Percentiles rank a stretch among this genome's conserved stretches.
These are phyloP conservation scores for Colletotrichum tamarilloi DNA, from an alignment of 2,329 filamentous ascomycete species.

Conservation along the genomic window DNA sequence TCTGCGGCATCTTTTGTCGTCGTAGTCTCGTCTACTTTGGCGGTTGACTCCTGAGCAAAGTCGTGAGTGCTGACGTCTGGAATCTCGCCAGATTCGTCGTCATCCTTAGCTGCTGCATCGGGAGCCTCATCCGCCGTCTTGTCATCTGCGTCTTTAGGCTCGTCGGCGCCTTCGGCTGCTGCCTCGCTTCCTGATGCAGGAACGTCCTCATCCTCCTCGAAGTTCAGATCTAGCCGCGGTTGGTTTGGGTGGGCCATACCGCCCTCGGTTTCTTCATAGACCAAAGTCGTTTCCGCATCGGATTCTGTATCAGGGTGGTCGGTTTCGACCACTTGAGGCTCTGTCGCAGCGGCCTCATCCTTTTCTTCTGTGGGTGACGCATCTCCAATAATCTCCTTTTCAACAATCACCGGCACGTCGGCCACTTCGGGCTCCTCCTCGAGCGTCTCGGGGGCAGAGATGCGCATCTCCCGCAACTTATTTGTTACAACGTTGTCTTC, in stretches of 20 bases:
- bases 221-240: constrained; percentile 17
- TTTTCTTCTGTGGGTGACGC: constrained; percentile 37
- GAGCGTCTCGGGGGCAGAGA: constrained; percentile 66
- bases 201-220: constrained; percentile 25
- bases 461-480: constrained; percentile 58
- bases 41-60: constrained; percentile 41
- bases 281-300: neutral
- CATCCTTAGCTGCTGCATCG: constrained; percentile 37
- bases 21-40: constrained; percentile 37
- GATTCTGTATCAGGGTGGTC: constrained; percentile 4
- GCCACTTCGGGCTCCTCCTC: constrained; percentile 60
- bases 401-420: constrained; percentile 55
- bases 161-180: neutral
- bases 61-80: constrained; percentile 32
- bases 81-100: constrained; percentile 31
- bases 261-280: neutral
- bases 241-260: constrained; percentile 7
- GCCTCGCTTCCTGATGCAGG: neutral
- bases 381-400: constrained; percentile 44
- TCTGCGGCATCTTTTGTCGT: constrained; percentile 37
- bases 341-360: constrained; percentile 40
- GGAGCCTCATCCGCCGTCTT: constrained; percentile 27
- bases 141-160: constrained; percentile 23
- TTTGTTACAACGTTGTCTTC: constrained; percentile 68
- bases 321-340: constrained; percentile 18